Evolutionary conservation across 2,329 filamentous ascomycete species (phyloP).

Genomic region (Aulographum hederae): DNA sequence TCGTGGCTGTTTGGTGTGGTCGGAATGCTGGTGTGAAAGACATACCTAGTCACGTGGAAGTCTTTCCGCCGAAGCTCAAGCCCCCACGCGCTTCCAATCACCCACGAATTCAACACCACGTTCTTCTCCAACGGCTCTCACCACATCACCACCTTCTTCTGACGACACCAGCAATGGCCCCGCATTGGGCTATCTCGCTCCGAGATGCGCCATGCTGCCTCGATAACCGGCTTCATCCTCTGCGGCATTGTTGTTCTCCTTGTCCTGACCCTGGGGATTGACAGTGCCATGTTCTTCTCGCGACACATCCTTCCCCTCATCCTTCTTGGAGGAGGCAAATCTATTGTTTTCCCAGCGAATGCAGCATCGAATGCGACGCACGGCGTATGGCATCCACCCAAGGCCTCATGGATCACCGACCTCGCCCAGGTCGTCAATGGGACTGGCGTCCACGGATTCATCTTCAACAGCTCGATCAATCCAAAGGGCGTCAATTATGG

Average conservation of each 20-base stretch:
- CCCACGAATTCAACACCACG: too few species aligned
- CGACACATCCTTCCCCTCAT: not conserved
- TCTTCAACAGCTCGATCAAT: constrained; percentile 48
- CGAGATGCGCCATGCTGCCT: not conserved
- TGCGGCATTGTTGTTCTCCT: not conserved
- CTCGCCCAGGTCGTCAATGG: constrained; percentile 37
- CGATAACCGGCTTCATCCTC: not conserved
- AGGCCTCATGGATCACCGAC: constrained; percentile 36
- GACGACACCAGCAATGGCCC: too few species aligned
- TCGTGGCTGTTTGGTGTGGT: too few species aligned
- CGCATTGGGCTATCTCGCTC: too few species aligned
- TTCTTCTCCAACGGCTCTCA: too few species aligned
- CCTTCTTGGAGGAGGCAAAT: not conserved
- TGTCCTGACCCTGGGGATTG: not conserved
- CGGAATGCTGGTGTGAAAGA: too few species aligned
- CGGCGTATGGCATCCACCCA: constrained; percentile 16
- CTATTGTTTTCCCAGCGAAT: not conserved
- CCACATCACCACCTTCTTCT: too few species aligned
- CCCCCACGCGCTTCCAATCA: too few species aligned
- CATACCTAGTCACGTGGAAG: too few species aligned
- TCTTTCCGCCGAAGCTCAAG: too few species aligned
- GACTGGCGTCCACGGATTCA: constrained; percentile 51
- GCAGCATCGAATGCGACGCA: not conserved
- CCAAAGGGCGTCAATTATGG: constrained; percentile 36
- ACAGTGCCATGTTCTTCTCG: not conserved